Evolutionary conservation across 2,329 filamentous ascomycete genomes (phyloP).

Genomic region (Phialocephala sp.): DNA sequence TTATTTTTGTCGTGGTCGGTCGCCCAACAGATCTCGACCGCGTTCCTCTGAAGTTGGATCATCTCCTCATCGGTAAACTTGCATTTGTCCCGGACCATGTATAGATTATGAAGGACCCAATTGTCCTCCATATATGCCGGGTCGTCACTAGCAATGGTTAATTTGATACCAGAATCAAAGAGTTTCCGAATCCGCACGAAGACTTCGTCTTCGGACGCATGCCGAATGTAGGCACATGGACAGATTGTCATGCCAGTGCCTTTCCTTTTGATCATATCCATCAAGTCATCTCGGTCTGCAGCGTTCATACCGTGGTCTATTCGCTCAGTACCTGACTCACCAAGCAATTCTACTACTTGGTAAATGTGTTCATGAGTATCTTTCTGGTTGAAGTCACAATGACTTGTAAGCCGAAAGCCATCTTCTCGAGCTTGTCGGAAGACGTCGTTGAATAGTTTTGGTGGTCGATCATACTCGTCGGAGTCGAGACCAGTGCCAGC

Average conservation of each 20-base stretch:
- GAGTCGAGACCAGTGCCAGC: constrained; percentile 70
- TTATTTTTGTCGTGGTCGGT: constrained; percentile 45
- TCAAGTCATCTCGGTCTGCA: constrained; percentile 62
- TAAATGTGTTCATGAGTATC: constrained; percentile 69
- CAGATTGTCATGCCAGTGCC: constrained; percentile 72
- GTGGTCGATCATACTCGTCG: constrained; percentile 59
- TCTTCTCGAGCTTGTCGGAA: constrained; percentile 58
- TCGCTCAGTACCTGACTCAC: constrained; percentile 62
- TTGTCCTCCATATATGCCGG: constrained; percentile 55
- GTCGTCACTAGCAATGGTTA: constrained; percentile 53
- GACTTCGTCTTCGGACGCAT: constrained; percentile 46
- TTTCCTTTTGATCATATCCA: constrained; percentile 42
- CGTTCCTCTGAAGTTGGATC: constrained; percentile 48
- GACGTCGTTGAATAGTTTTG: constrained; percentile 63
- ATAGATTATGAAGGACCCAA: constrained; percentile 55
- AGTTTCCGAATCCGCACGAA: constrained; percentile 50
- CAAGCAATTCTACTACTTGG: constrained; percentile 52
- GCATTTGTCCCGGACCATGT: constrained; percentile 50
- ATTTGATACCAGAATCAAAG: constrained; percentile 49
- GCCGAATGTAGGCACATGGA: constrained; percentile 71
- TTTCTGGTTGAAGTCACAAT: constrained; percentile 70
- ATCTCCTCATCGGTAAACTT: constrained; percentile 50
- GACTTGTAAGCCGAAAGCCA: constrained; percentile 67
- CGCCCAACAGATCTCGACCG: constrained; percentile 55
- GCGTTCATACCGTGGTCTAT: constrained; percentile 74